phyloP scores from a whole-genome alignment of 1,139 yeast species.

The Geotrichum klebahnii region DNA sequence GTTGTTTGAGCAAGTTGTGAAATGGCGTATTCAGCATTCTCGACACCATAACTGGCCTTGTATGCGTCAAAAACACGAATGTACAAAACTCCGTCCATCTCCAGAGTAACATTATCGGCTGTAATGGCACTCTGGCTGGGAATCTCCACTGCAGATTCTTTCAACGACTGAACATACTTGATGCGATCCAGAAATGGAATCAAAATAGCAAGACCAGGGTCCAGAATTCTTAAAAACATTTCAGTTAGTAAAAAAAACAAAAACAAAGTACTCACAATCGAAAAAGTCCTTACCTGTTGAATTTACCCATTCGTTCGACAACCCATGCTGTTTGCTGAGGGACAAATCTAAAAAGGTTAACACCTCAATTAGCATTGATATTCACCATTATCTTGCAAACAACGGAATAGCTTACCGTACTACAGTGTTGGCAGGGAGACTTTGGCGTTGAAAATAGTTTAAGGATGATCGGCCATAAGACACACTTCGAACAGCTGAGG shows the following conservation, averaged over 20 bases:
- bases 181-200: conserved; percentile 71
- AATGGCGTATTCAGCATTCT: conserved; percentile 81
- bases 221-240: too few species aligned
- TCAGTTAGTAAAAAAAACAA: too few species aligned
- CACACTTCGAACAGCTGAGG: neutral
- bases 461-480: conserved; percentile 28
- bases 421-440: conserved; percentile 69
- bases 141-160: conserved; percentile 78
- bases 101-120: conserved; percentile 78
- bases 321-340: conserved; percentile 93
- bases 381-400: neutral
- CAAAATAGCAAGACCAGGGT: conserved; percentile 74
- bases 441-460: conserved; percentile 63
- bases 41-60: conserved; percentile 85
- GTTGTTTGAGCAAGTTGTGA: conserved; percentile 86
- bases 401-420: conserved; percentile 39
- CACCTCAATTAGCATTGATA: too few species aligned
- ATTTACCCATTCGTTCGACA: conserved; percentile 88
- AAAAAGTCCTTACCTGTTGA: conserved; percentile 44
- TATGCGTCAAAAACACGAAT: conserved; percentile 75
- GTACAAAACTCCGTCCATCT: conserved; percentile 78
- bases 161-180: conserved; percentile 74
- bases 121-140: conserved; percentile 84
- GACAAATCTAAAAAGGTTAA: too few species aligned
- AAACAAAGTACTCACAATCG: too few species aligned